Base-by-base conservation (phyloP, 139 green algal genomes). In the Closterium sp. region DNA sequence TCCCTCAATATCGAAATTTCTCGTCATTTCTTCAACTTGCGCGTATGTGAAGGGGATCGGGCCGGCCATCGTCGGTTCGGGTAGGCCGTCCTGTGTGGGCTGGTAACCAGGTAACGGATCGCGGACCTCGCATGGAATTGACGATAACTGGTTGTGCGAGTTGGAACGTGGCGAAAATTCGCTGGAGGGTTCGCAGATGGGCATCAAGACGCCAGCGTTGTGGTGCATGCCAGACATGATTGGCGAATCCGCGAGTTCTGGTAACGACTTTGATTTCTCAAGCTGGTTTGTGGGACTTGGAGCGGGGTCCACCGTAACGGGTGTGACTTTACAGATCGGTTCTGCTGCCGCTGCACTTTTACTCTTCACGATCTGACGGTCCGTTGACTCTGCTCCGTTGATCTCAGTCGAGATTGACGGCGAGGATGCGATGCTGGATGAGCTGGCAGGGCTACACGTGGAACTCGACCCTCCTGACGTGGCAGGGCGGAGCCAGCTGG, bases 21-120 rank as follows among this genome's bases (percentile, higher is more conserved):
- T 89, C 21, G 86, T 89, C 29, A 89, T 50, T 42, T 42, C 86
- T 31, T 89, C 86, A 13, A 89, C n/a, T 29, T 87, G n/a, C 10
- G 85, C n/a, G 17, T 24, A 31, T 87, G n/a, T 87, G 85, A 87
- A 87, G 28, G 85, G 85, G 9, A 30, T 87, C 22, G 28, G 28
- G 85, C n/a, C 85, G 2, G 85, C 62, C 62, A 79, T 79, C 19
- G 62, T 79, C 62, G 13, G 62, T 24, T 24, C 62, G 19, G 62
- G 62, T 5, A 79, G 62, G 17, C 62, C 62, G 62, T 79, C 62
- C 17, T 79, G 17, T 79, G 62, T 79, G 62, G 62, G 17, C 62
- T 79, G 62, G 62, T 79, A 79, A 27, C 62, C 62, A 79, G 62
- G 62, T 79, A 79, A 79, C 17, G 62, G 17, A 13, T 79, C 62